Conservation (phyloP, 768 basidiomycete species). For the Boletales sp. region DNA sequence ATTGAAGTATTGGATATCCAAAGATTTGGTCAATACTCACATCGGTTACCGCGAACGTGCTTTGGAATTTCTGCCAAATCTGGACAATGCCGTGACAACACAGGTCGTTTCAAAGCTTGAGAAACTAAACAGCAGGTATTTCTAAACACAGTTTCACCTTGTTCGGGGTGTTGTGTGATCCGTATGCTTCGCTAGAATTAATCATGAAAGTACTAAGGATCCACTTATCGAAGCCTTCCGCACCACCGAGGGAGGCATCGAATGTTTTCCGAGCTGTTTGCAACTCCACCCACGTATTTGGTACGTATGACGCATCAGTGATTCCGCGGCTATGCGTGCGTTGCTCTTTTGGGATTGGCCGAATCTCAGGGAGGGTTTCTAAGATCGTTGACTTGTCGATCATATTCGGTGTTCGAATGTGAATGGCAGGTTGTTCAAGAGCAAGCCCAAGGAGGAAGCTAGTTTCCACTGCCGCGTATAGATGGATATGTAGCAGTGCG, state of each 20-base stretch:
- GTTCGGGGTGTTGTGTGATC: slow-evolving; percentile 38
- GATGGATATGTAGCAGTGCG: slow-evolving; percentile 42
- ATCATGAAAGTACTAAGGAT: slow-evolving; percentile 36
- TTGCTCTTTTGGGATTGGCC: slow-evolving; percentile 26
- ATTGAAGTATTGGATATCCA: not conserved
- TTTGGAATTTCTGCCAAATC: slow-evolving; percentile 23
- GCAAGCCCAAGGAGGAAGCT: slow-evolving; percentile 35
- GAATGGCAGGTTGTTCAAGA: slow-evolving; percentile 35
- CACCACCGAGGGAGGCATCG: slow-evolving; percentile 33
- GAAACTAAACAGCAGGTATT: not conserved
- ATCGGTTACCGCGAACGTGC: slow-evolving; percentile 17
- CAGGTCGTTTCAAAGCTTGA: too few relatives aligned
- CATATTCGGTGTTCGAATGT: slow-evolving; percentile 29
- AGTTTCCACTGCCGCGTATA: slow-evolving; percentile 40
- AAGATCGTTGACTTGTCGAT: slow-evolving; percentile 25
- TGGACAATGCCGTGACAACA: not conserved
- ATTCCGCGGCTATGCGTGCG: slow-evolving; percentile 23
- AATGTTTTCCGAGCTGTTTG: slow-evolving; percentile 35
- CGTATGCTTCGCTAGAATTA: slow-evolving; percentile 42
- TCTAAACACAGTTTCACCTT: slow-evolving; percentile 30
- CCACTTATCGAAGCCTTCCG: slow-evolving; percentile 42
- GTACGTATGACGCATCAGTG: slow-evolving; percentile 26
- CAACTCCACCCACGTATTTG: slow-evolving; percentile 35
- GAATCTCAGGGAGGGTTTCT: slow-evolving; percentile 34
- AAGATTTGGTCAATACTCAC: slow-evolving; percentile 13